These are phyloP conservation scores for Chloranthus sessilifolius DNA, from an alignment of 164 flowering plant species.

Conservation along the genomic window DNA sequence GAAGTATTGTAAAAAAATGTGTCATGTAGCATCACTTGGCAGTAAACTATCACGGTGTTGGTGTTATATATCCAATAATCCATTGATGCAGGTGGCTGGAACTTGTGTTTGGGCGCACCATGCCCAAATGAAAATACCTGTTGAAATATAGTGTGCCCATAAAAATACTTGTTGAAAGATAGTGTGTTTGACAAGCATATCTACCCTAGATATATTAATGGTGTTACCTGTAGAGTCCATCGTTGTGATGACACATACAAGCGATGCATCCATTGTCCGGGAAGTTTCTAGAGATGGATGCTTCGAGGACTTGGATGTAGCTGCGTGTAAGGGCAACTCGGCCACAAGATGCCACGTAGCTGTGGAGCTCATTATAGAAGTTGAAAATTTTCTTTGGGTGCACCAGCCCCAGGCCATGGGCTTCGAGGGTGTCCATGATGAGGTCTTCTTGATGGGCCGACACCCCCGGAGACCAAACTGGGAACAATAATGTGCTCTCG, in stretches of 20 bases:
- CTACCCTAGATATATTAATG: too few relatives aligned
- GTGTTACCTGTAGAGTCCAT: constrained; percentile 55
- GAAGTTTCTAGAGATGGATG: constrained; percentile 76
- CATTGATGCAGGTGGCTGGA: too few relatives aligned
- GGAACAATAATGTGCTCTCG: constrained; percentile 69
- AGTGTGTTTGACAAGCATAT: too few relatives aligned
- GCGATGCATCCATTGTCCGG: constrained; percentile 88
- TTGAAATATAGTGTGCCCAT: too few relatives aligned
- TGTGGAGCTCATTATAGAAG: constrained; percentile 90
- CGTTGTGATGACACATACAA: constrained; percentile 93
- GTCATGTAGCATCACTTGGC: too few relatives aligned
- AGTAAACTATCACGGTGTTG: too few relatives aligned
- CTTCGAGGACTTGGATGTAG: constrained; percentile 87
- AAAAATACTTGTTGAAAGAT: too few relatives aligned
- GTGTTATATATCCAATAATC: too few relatives aligned
- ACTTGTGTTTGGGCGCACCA: too few relatives aligned
- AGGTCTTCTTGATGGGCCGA: constrained; percentile 85
- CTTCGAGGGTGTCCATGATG: constrained; percentile 84
- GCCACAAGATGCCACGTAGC: constrained; percentile 87
- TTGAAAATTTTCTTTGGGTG: constrained; percentile 82
- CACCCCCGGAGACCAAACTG: constrained; percentile 81
- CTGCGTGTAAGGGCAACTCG: constrained; percentile 82
- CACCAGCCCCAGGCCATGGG: constrained; percentile 86
- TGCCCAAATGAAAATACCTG: too few relatives aligned
- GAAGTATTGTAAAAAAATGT: too few relatives aligned